Conservation (phyloP, 2,329 filamentous ascomycete genomes). For the Cercospora beticola region DNA sequence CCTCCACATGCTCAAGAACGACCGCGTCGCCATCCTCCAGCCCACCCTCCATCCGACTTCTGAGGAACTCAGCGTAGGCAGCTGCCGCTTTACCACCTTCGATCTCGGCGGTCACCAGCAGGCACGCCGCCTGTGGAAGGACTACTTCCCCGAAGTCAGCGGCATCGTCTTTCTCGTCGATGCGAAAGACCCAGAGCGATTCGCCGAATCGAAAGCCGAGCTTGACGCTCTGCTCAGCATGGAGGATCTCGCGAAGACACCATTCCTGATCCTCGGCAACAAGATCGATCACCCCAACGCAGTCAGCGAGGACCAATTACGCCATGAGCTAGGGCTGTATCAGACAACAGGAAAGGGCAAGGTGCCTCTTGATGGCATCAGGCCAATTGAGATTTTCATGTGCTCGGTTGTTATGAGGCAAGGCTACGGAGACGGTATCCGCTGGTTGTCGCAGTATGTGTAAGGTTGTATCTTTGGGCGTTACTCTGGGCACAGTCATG, state of each 20-base stretch:
- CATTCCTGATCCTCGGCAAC: conserved; percentile 95
- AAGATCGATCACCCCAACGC: conserved; percentile 99
- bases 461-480: conserved; percentile 44
- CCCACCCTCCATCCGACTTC: conserved; percentile 90
- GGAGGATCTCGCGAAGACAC: conserved; percentile 95
- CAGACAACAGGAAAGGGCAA: conserved; percentile 95
- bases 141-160: conserved; percentile 94
- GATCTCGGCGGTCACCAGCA: conserved; percentile 93
- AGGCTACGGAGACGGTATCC: conserved; percentile 84
- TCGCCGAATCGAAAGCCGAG: conserved; percentile 92
- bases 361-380: conserved; percentile 85
- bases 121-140: conserved; percentile 91
- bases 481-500: background rate
- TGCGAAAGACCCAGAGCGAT: conserved; percentile 93
- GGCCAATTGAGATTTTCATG: conserved; percentile 98
- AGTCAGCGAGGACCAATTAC: conserved; percentile 90
- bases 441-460: conserved; percentile 88
- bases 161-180: conserved; percentile 98
- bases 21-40: conserved; percentile 86
- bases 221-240: conserved; percentile 89
- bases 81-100: conserved; percentile 79
- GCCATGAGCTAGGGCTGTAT: conserved; percentile 88
- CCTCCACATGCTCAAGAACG: conserved; percentile 96
- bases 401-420: conserved; percentile 98
- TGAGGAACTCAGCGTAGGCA: conserved; percentile 88